Conservation (phyloP, 2,329 filamentous ascomycete species). For the Cytospora paraplurivora region DNA sequence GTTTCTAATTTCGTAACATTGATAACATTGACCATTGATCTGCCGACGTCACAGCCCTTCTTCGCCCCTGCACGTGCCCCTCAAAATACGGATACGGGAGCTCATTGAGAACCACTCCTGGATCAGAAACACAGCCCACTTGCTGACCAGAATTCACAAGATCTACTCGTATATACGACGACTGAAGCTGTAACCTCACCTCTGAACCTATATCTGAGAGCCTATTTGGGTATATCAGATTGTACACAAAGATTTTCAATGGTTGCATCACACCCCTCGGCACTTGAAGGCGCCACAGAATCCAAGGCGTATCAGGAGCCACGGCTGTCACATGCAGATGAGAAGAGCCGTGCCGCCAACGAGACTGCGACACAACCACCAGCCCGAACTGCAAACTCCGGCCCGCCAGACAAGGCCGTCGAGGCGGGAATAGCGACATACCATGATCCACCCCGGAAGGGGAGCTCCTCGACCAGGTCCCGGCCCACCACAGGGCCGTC, state of each 20-base stretch:
- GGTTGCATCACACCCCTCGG: constrained; percentile 15
- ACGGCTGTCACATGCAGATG: constrained; percentile 6
- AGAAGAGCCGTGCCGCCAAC: constrained; percentile 18
- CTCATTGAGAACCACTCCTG: constrained; percentile 1
- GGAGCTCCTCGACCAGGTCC: constrained; percentile 4
- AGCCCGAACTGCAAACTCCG: not conserved
- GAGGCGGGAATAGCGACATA: constrained; percentile 1
- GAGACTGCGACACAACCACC: constrained; percentile 11
- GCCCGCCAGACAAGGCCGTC: not conserved
- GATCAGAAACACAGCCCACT: not conserved
- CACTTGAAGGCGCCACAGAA: constrained; percentile 3
- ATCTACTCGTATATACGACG: not conserved
- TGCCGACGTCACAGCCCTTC: constrained; percentile 18
- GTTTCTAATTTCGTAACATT: constrained; percentile 16
- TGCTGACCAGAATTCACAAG: not conserved
- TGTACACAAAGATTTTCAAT: constrained; percentile 2
- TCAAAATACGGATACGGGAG: constrained; percentile 14
- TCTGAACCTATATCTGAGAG: not conserved
- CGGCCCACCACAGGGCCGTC: constrained; percentile 7
- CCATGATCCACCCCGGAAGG: not conserved
- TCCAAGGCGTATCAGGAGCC: constrained; percentile 8
- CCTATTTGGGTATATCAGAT: not conserved
- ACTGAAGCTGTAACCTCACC: not conserved
- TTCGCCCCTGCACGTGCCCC: constrained; percentile 21
- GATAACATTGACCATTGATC: constrained; percentile 6